phyloP scores from a whole-genome alignment of 2,329 filamentous ascomycete genomes.

The Aplosporella prunicola region DNA sequence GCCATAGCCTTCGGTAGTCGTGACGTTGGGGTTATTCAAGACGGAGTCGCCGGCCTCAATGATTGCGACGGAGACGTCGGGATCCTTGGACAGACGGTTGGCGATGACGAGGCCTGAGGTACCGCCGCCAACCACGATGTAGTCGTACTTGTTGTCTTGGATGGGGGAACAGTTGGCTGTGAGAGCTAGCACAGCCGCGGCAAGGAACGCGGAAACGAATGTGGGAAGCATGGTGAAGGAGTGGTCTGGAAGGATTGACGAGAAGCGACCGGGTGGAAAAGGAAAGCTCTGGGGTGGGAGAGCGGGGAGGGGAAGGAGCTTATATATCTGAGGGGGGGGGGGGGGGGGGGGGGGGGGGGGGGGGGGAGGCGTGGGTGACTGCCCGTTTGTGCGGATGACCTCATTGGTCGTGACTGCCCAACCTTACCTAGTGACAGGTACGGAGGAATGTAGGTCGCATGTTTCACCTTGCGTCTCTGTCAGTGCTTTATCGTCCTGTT shows the following conservation, averaged over 20 bases:
- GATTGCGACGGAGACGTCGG: slow-evolving; percentile 15
- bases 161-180: neutral
- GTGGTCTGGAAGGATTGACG: slow-evolving; percentile 5
- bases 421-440: too few relatives aligned
- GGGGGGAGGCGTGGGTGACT: too few relatives aligned
- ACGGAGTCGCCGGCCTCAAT: slow-evolving; percentile 17
- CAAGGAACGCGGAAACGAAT: neutral
- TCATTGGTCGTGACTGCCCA: too few relatives aligned
- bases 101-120: slow-evolving; percentile 14
- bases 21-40: slow-evolving; percentile 23
- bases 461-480: too few relatives aligned
- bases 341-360: too few relatives aligned
- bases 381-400: too few relatives aligned
- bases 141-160: slow-evolving; percentile 1
- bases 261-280: too few relatives aligned
- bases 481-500: too few relatives aligned
- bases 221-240: neutral
- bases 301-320: too few relatives aligned
- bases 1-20: slow-evolving; percentile 14
- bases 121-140: slow-evolving; percentile 13
- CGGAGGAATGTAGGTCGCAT: too few relatives aligned
- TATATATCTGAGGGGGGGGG: too few relatives aligned
- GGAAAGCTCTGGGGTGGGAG: too few relatives aligned
- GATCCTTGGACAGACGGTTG: slow-evolving; percentile 20
- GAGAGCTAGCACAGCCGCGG: neutral